Percentiles rank a stretch among this genome's conserved stretches.
These are phyloP conservation scores for Calocera cornea DNA, from an alignment of 768 basidiomycete genomes.

Conservation along the genomic window DNA sequence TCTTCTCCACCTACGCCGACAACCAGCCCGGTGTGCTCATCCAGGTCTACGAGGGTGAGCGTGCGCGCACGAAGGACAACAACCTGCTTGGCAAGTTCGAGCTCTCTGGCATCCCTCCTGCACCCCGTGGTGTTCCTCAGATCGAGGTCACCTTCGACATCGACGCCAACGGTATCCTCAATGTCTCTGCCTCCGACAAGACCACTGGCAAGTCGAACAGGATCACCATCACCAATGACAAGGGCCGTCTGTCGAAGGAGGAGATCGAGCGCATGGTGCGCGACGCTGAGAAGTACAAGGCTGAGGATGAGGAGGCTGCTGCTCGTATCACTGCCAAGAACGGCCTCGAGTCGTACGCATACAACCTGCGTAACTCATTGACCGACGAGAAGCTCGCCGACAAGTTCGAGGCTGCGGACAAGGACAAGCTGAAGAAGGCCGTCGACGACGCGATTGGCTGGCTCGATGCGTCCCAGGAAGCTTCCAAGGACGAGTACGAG, in stretches of 20 bases:
- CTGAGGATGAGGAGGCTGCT: slow-evolving; percentile 77
- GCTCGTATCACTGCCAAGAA: slow-evolving; percentile 80
- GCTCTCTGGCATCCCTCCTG: slow-evolving; percentile 88
- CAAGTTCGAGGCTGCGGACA: slow-evolving; percentile 81
- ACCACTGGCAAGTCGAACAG: slow-evolving; percentile 92
- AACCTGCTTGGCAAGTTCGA: slow-evolving; percentile 98
- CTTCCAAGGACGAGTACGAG: slow-evolving; percentile 87
- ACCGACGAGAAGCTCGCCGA: slow-evolving; percentile 70
- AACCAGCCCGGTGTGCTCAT: slow-evolving; percentile 98
- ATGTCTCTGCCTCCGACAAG: slow-evolving; percentile 91
- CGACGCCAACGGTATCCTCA: slow-evolving; percentile 91
- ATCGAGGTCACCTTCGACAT: slow-evolving; percentile 97
- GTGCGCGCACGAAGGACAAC: slow-evolving; percentile 97
- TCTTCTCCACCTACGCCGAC: slow-evolving; percentile 96
- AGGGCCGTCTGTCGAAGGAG: slow-evolving; percentile 92
- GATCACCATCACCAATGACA: slow-evolving; percentile 91
- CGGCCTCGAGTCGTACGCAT: slow-evolving; percentile 82
- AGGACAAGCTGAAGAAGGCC: slow-evolving; percentile 63
- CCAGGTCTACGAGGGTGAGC: slow-evolving; percentile 96
- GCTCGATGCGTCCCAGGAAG: slow-evolving; percentile 81
- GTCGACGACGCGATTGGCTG: slow-evolving; percentile 74
- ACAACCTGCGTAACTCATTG: slow-evolving; percentile 87
- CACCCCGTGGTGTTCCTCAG: slow-evolving; percentile 95
- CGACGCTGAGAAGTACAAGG: slow-evolving; percentile 88
- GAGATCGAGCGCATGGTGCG: slow-evolving; percentile 96